Conservation (phyloP, 129 eudicot species). For the Arctium minus region DNA sequence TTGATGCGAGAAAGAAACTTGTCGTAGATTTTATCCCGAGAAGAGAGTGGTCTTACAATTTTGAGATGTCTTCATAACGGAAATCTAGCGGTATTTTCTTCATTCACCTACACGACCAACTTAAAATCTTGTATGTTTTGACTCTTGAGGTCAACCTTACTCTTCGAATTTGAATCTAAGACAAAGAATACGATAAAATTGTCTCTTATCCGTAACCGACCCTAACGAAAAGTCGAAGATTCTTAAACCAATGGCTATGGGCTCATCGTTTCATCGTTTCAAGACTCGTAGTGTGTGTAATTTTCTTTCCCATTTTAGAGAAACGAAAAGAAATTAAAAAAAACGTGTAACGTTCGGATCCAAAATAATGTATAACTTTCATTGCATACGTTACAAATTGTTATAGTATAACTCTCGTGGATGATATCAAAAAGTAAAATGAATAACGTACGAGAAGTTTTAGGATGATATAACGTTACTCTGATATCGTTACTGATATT, state of each 20-base stretch:
- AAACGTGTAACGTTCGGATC: background rate
- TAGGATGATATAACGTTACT: background rate
- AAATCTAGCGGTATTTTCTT: background rate
- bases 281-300: background rate
- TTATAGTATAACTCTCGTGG: background rate
- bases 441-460: background rate
- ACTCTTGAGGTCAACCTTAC: background rate
- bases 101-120: background rate
- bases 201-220: background rate
- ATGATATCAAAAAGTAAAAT: background rate
- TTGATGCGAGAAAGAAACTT: constrained; percentile 32
- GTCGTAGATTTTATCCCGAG: background rate
- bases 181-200: background rate
- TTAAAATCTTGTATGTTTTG: background rate
- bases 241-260: background rate
- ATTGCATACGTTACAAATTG: constrained; percentile 8
- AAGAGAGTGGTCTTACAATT: background rate
- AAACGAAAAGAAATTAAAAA: background rate
- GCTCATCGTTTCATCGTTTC: too few species aligned
- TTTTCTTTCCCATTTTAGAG: background rate
- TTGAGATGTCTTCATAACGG: background rate
- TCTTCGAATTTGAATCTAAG: constrained; percentile 2
- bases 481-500: background rate
- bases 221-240: background rate
- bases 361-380: background rate